phyloP scores from a whole-genome alignment of 345 rosid genomes.

The Euphorbia tirucalli region DNA sequence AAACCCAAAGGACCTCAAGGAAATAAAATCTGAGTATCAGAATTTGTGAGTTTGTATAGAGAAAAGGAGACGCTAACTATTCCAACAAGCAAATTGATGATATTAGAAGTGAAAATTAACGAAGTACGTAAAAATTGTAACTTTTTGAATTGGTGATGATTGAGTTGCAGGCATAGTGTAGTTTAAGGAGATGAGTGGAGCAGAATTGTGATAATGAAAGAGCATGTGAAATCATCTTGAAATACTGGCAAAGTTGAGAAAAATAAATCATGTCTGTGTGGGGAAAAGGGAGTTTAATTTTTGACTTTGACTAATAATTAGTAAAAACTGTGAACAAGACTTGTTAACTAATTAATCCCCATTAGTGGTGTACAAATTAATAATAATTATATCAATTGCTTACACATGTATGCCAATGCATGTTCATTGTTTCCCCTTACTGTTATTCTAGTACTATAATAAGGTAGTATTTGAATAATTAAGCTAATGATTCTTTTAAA shows the following conservation, averaged over 20 bases:
- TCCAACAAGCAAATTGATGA: no score
- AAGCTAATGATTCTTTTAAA: background rate
- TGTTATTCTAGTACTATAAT: no score
- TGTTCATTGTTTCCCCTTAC: constrained; percentile 27
- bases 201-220: constrained; percentile 15
- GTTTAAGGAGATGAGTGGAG: background rate
- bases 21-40: no score
- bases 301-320: constrained; percentile 25
- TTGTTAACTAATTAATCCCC: background rate
- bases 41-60: no score
- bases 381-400: no score
- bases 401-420: constrained; percentile 13
- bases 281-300: no score
- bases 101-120: no score
- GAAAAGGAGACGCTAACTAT: no score
- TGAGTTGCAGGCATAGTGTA: background rate
- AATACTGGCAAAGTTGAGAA: constrained; percentile 6
- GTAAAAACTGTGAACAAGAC: background rate
- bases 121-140: no score
- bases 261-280: background rate
- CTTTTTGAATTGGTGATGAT: background rate
- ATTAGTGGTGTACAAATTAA: no score
- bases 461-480: background rate
- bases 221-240: constrained; percentile 35
- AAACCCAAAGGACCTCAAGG: no score